Evolutionary conservation across 2,329 filamentous ascomycete genomes (phyloP).

Genomic region (Penicillium sp.): DNA sequence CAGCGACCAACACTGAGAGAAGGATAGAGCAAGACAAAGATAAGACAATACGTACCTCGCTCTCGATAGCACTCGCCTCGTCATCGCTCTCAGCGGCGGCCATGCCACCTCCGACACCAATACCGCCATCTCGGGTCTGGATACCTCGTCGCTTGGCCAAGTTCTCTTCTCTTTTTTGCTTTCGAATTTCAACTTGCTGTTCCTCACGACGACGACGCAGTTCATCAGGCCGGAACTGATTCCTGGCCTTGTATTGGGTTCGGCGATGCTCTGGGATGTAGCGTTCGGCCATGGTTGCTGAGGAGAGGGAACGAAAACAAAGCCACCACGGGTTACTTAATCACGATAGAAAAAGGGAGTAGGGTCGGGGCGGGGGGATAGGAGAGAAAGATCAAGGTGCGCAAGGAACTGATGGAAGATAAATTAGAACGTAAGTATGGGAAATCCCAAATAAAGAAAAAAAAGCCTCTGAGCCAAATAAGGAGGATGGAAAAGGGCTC

Average conservation of each 20-base stretch:
- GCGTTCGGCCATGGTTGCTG: conserved; percentile 84
- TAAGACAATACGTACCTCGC: conserved; percentile 72
- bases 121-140: conserved; percentile 70
- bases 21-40: conserved; percentile 21
- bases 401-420: conserved; percentile 20
- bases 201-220: conserved; percentile 97
- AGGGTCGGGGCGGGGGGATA: conserved; percentile 26
- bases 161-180: conserved; percentile 98
- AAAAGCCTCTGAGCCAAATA: conserved; percentile 14
- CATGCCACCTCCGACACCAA: conserved; percentile 64
- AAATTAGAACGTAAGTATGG: conserved; percentile 26
- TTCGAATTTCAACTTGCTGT: conserved; percentile 98
- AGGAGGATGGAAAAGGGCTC: conserved; percentile 14
- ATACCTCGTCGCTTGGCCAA: conserved; percentile 97
- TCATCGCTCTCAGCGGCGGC: conserved; percentile 96
- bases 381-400: conserved; percentile 17
- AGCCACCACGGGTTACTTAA: conserved; percentile 28
- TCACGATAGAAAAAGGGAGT: conserved; percentile 22
- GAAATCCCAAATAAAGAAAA: conserved; percentile 31
- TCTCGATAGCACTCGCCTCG: conserved; percentile 92
- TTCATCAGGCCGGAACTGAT: conserved; percentile 98
- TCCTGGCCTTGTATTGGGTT: conserved; percentile 99
- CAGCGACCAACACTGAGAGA: conserved; percentile 11
- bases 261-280: conserved; percentile 99
- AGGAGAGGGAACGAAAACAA: conserved; percentile 35